Base-by-base conservation (phyloP, 495 filamentous ascomycete genomes). In the Lichenothelia convexa region DNA sequence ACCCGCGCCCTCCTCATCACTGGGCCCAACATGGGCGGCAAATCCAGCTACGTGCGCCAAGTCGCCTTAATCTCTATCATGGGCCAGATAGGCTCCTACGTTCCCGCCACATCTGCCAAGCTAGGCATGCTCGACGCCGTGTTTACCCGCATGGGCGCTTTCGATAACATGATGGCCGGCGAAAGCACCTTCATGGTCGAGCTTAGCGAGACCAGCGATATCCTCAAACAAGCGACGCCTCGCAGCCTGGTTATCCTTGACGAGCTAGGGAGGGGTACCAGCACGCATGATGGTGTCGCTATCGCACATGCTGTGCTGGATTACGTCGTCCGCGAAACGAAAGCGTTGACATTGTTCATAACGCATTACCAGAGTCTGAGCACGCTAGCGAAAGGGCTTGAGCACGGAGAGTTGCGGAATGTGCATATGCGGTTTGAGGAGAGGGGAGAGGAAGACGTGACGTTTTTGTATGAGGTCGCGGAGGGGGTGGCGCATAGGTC, bases 141-240 rank as follows among this genome's bases (percentile, higher is more conserved):
- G 16, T 83, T 86, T 57, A 95, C 89, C 0, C 76, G 89, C 35
- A 95, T 95, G 87, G 89, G 89, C 30, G 89, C 91, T 5, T 80
- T 78, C 46, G 89, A 99, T 56, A 94, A 93, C 57, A 80, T 99
- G 63, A 78, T 99, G 53, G 80, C 80, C 0, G 85, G 84, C 40
- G 91, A 99, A 53, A 78, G 69, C 16, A 99, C 89, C 0, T 99
- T 99, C 62, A 93, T 93, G 86, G 86, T 95, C 33, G 89, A 99
- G 48, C 71, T 99, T 0, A 79, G 70, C 27, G 89, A 95, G 51
- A 95, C 89, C 1, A 72, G 78, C 1, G 73, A 85, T 38, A 94
- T 97, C 48, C 67, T 97, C 9, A 83, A 89, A 48, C 67, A 76
- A 57, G 87, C 89, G 0, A 86, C 82, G 1, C 70, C 75, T 1